Evolutionary conservation across 108 stramenopile genomes (phyloP), one percentile per base, ranked within the genome.

Genomic region (Mediolabrus comicus): DNA sequence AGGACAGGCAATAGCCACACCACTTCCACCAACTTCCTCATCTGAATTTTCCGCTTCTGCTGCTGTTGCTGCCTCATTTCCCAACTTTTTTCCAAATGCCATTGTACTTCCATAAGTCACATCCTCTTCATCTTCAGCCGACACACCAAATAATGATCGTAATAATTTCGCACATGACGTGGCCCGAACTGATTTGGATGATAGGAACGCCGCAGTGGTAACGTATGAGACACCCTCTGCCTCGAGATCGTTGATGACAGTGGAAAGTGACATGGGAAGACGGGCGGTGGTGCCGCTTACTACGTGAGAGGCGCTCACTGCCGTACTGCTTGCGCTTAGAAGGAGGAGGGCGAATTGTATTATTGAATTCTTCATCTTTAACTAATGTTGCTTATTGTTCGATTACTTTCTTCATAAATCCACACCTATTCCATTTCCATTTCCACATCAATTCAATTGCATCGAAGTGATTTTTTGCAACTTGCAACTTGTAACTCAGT

Each of bases 191-290:
- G 86, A 80, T 28, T 83, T 83, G 62, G 82, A 84, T 1, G 89
- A 79, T 2, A 93, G 69, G 54, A 93, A 86, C 19, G 89, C 85
- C 14, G 85, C 85, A 3, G 86, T 85, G 46, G 86, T 83, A 54
- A 92, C 82, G 59, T 72, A 43, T 4, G 65, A 51, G 16, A 82
- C 81, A 14, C 89, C 92, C 61, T 92, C 89, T 59, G 84, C 81
- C 53, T 92, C 89, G 56, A 92, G 75, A 60, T 90, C 89, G 51
- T 85, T 83, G 53, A 90, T 86, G 14, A 92, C 83, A 26, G 85
- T 75, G 25, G 92, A 92, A 5, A 92, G 86, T 39, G 86, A 79
- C 92, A 90, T 92, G 64, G 92, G 92, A 4, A 90, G 86, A 13
- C 84, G 79, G 19, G 89, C 67, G 58, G 72, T 70, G 43, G 81